These are phyloP conservation scores for Acanthochlamys bracteata DNA, from an alignment of 106 monocot species.

Conservation along the genomic window DNA sequence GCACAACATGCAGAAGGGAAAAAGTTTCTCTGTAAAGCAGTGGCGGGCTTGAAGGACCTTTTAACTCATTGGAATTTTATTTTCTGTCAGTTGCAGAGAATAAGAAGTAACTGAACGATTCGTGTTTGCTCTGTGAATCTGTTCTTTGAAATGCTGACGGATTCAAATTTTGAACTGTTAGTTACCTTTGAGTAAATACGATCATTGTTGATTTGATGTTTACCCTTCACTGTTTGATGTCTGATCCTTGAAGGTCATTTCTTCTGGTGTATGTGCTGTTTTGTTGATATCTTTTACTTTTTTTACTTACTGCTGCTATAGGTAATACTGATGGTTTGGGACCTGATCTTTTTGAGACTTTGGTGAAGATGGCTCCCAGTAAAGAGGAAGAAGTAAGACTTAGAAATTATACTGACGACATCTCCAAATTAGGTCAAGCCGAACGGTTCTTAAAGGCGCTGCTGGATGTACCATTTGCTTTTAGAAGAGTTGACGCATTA, in stretches of 20 bases:
- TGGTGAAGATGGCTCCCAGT: conserved; percentile 87
- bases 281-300: neutral
- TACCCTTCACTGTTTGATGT: neutral
- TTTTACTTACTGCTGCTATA: conserved; percentile 15
- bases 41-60: no score
- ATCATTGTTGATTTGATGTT: neutral
- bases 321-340: conserved; percentile 69
- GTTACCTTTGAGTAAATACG: no score
- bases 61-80: no score
- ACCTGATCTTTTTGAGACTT: conserved; percentile 62
- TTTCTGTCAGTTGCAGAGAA: no score
- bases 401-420: conserved; percentile 53
- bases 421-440: conserved; percentile 54
- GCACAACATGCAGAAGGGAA: no score
- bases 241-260: neutral
- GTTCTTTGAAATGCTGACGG: no score
- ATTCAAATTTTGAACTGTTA: no score
- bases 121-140: no score
- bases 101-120: no score
- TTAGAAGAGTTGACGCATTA: conserved; percentile 80
- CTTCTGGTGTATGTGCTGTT: neutral
- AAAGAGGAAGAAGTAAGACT: conserved; percentile 81
- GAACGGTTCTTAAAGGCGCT: conserved; percentile 66
- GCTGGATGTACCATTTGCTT: conserved; percentile 72
- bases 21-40: no score